Evolutionary conservation across 495 filamentous ascomycete species (phyloP).

Genomic region (Terfezia claveryi): DNA sequence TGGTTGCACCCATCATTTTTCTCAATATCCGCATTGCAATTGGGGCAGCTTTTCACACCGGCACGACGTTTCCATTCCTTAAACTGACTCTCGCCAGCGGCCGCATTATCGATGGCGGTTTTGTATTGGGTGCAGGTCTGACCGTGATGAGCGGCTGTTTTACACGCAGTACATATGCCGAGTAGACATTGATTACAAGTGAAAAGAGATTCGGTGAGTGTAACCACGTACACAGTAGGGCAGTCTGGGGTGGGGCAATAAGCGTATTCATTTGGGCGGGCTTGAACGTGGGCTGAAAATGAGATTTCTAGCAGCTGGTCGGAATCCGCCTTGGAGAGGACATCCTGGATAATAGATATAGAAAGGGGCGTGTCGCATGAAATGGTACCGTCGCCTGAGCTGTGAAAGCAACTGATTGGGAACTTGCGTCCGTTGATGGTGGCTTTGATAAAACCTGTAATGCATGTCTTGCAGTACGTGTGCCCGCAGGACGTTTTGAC

Average conservation of each 20-base stretch:
- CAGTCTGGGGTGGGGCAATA: conserved; percentile 24
- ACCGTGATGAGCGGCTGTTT: conserved; percentile 19
- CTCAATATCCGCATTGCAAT: conserved; percentile 17
- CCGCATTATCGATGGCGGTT: not conserved
- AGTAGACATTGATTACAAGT: conserved; percentile 21
- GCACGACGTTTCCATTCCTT: conserved; percentile 12
- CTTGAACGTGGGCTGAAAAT: conserved; percentile 17
- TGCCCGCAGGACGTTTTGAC: conserved; percentile 18
- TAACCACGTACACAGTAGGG: conserved; percentile 13
- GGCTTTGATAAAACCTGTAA: conserved; percentile 14
- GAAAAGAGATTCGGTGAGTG: conserved; percentile 4
- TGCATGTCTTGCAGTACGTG: conserved; percentile 22
- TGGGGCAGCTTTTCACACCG: conserved; percentile 17
- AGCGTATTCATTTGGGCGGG: conserved; percentile 12
- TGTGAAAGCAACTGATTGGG: conserved; percentile 17
- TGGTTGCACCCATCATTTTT: conserved; percentile 23
- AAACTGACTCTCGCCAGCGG: conserved; percentile 5
- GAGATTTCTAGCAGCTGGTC: conserved; percentile 11
- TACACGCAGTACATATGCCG: conserved; percentile 19
- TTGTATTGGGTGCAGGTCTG: conserved; percentile 19
- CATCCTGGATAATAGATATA: not conserved
- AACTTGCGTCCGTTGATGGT: conserved; percentile 11
- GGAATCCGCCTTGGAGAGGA: not conserved
- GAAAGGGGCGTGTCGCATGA: not conserved
- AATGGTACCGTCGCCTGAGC: not conserved